Conservation (phyloP, 2,329 filamentous ascomycete species). For the Colletotrichum musae region DNA sequence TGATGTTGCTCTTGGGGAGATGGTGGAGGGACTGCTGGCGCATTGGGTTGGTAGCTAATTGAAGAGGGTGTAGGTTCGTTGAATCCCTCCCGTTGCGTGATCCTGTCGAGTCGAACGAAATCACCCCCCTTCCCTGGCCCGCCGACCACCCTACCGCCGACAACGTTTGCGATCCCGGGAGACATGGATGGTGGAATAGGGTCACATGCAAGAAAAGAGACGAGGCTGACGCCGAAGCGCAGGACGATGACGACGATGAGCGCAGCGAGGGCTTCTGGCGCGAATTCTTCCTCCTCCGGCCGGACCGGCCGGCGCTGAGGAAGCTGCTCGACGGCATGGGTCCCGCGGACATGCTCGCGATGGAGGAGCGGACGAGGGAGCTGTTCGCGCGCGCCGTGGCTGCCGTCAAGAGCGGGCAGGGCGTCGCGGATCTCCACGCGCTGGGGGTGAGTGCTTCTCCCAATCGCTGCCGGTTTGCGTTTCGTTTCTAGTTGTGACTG, state of each 20-base stretch:
- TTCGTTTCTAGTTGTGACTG: background rate
- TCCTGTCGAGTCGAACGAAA: background rate
- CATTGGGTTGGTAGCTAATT: no score
- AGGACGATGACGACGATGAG: conserved; percentile 68
- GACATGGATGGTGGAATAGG: background rate
- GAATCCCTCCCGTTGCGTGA: background rate
- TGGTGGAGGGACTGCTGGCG: no score
- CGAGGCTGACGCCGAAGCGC: conserved; percentile 5
- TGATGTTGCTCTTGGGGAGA: background rate
- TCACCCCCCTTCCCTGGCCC: no score
- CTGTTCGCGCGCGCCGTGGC: conserved; percentile 82
- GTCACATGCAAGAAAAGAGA: no score
- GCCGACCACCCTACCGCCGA: no score
- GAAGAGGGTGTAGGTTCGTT: background rate
- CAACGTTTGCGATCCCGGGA: background rate
- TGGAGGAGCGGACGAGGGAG: conserved; percentile 84
- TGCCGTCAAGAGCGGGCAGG: conserved; percentile 73
- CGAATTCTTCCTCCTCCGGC: conserved; percentile 92
- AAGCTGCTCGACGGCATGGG: conserved; percentile 78
- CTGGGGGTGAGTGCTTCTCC: conserved; percentile 79
- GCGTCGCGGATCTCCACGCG: conserved; percentile 80
- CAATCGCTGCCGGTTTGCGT: background rate
- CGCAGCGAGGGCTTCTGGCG: conserved; percentile 94
- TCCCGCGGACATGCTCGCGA: conserved; percentile 81
- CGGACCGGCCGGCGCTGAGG: conserved; percentile 79